These are phyloP conservation scores for Fagus sylvatica DNA, from an alignment of 306 rosid species.

Conservation along the genomic window DNA sequence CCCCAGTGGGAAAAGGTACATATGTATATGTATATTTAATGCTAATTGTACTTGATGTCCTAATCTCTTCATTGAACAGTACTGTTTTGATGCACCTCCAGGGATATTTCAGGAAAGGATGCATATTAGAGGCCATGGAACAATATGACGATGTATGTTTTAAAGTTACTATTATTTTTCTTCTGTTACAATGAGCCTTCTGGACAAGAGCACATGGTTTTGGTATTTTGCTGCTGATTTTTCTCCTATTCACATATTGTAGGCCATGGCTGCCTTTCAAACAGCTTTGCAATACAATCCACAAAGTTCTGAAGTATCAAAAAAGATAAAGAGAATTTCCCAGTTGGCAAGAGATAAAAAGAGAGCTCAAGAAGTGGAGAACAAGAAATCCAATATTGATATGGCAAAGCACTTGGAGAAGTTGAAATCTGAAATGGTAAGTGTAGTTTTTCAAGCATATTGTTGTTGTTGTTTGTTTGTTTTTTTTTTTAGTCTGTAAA, in stretches of 20 bases:
- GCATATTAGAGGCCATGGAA: constrained; percentile 93
- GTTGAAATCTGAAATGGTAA: constrained; percentile 86
- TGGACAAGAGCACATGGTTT: constrained; percentile 7
- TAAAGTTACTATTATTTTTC: constrained; percentile 15
- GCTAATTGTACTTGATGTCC: constrained; percentile 14
- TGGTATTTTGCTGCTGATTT: constrained; percentile 32
- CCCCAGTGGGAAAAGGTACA: constrained; percentile 97
- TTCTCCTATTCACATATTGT: constrained; percentile 26
- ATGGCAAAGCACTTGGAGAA: constrained; percentile 73
- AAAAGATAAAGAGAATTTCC: constrained; percentile 76
- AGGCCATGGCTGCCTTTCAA: constrained; percentile 88
- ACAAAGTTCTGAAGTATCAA: constrained; percentile 84
- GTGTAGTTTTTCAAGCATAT: constrained; percentile 15
- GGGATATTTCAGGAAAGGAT: constrained; percentile 98
- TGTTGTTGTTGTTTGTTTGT: background rate
- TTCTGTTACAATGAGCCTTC: constrained; percentile 15
- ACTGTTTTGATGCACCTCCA: constrained; percentile 45
- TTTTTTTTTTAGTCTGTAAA: background rate
- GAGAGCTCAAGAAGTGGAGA: constrained; percentile 82
- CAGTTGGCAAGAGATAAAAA: constrained; percentile 69
- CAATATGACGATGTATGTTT: constrained; percentile 76
- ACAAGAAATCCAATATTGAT: constrained; percentile 81
- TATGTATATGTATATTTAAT: constrained; percentile 7
- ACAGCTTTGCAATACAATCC: constrained; percentile 74
- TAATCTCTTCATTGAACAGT: constrained; percentile 8